Base-by-base conservation (phyloP, 441 rosid genomes). In the Mallotus repandus region DNA sequence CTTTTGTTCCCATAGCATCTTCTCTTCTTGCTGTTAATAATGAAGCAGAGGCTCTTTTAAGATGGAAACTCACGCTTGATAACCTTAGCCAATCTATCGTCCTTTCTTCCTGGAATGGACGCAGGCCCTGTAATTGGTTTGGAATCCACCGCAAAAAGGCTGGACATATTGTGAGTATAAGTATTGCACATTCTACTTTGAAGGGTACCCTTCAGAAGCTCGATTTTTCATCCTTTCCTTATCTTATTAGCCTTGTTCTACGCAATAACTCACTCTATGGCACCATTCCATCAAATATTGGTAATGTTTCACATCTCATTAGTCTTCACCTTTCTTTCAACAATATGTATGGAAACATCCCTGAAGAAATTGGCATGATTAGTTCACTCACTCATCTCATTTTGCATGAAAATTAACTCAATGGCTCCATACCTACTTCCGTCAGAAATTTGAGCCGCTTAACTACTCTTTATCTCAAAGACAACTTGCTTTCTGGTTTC, bases 391-490 rank as follows among this genome's bases (percentile, higher is more conserved):
- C 19, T n/a, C 3, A 6, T 4, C 68, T 71, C 62, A 60, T 18
- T 21, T 22, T 72, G 58, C 21, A 50, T 7, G 3, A 9, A 2
- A 74, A 74, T 25, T 13, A 19, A 14, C 41, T 74, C 14, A 74
- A 9, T 25, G 85, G 81, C 1, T 13, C 50, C 0, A 53, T 84
- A n/a, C 85, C 85, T 45, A 9, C 70, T 13, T 75, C 83, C 12
- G n/a, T 84, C 8, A 75, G 79, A 9, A 74, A 76, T 48, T 19
- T 80, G 66, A 82, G 61, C 15, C 74, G 9, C 56, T 55, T 82
- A 1, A 1, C 2, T 0, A 7, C 0, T 5, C 67, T 84, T 2
- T 58, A 19, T 5, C 63, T 84, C 0, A 55, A 46, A 29, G 1
- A 18, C 0, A 84, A 84, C 53, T 5, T 7, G 7, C 52, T 85